Conservation (phyloP, 768 basidiomycete genomes). For the Russula virescens region DNA sequence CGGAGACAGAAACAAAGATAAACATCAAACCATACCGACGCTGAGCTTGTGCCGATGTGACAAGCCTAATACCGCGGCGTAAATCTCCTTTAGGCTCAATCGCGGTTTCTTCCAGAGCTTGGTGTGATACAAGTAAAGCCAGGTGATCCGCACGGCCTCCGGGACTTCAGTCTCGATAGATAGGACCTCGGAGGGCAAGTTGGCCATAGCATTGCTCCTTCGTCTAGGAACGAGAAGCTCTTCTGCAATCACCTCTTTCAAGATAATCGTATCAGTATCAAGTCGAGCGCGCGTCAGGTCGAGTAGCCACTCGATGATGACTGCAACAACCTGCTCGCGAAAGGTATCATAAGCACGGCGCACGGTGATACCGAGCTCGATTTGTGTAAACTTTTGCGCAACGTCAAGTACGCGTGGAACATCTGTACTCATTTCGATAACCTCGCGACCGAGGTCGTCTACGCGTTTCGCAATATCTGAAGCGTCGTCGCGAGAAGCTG, state of each 20-base stretch:
- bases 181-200: constrained; percentile 33
- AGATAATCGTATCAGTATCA: constrained; percentile 56
- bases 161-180: constrained; percentile 35
- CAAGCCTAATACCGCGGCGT: constrained; percentile 65
- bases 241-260: constrained; percentile 67
- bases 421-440: constrained; percentile 67
- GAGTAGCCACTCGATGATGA: constrained; percentile 82
- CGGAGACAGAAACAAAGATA: constrained; percentile 11
- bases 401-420: constrained; percentile 60
- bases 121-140: constrained; percentile 75
- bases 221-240: constrained; percentile 61
- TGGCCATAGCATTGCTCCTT: constrained; percentile 44
- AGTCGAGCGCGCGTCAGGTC: constrained; percentile 72
- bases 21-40: constrained; percentile 51
- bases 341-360: constrained; percentile 84
- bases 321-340: constrained; percentile 75
- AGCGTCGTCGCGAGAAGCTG: constrained; percentile 52
- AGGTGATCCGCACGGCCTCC: constrained; percentile 61
- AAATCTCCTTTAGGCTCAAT: constrained; percentile 75
- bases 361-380: constrained; percentile 89
- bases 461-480: constrained; percentile 49
- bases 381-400: constrained; percentile 73
- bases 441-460: constrained; percentile 76
- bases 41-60: constrained; percentile 70
- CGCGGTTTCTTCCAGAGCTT: constrained; percentile 82